These are phyloP conservation scores for Colletotrichum echinochloae DNA, from an alignment of 2,329 filamentous ascomycete genomes.

Conservation along the genomic window DNA sequence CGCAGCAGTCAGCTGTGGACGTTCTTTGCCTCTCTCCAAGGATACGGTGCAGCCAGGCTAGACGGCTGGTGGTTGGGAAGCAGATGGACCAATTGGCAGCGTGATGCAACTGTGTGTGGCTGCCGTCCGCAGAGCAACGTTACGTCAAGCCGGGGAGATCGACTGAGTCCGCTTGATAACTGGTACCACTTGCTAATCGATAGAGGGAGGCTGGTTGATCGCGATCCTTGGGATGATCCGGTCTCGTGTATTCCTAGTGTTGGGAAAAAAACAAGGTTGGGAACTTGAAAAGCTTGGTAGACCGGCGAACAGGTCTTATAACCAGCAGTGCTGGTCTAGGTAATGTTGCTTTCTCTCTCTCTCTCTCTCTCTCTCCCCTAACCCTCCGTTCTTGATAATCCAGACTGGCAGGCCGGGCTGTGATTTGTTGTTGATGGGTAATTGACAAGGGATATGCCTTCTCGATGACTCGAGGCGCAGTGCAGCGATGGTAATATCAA, in stretches of 20 bases:
- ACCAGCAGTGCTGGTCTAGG: constrained; percentile 2
- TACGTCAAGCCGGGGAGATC: constrained; percentile 34
- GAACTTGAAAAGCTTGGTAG: not conserved
- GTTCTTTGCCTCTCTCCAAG: not conserved
- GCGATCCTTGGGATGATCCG: constrained; percentile 8
- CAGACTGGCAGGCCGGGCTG: not conserved
- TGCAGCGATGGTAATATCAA: not conserved
- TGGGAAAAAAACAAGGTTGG: not conserved
- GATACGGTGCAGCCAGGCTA: constrained; percentile 4
- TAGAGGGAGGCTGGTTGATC: constrained; percentile 23
- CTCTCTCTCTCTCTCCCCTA: not conserved
- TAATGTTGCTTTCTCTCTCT: not conserved
- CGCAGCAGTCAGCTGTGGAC: not conserved
- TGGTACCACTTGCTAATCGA: constrained; percentile 23
- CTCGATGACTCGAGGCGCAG: constrained; percentile 5
- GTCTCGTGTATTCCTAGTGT: constrained; percentile 2
- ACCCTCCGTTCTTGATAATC: constrained; percentile 3
- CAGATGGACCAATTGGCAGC: constrained; percentile 16
- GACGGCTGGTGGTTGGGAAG: constrained; percentile 32
- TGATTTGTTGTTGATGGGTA: constrained; percentile 15
- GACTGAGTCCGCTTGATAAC: constrained; percentile 14
- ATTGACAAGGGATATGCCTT: constrained; percentile 29
- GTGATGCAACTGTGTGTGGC: constrained; percentile 11
- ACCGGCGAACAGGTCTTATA: constrained; percentile 15
- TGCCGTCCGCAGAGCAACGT: constrained; percentile 30